Conservation (phyloP, 805 yeast species). For the Starmera quercuum region DNA sequence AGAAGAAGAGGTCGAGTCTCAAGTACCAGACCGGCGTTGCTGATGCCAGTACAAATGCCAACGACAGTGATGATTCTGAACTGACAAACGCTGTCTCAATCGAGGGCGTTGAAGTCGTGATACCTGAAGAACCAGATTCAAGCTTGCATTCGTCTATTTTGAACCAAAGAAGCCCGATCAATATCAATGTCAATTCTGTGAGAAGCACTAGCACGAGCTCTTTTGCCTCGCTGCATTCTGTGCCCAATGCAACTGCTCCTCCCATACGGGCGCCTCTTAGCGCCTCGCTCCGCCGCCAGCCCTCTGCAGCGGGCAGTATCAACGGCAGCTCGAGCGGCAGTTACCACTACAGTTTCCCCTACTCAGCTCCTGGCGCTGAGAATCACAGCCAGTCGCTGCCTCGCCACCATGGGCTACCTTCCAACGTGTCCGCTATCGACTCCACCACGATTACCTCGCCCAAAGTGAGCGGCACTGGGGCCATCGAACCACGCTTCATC, state of each 20-base stretch:
- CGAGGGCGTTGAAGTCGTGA: slow-evolving; percentile 19
- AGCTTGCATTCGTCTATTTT: slow-evolving; percentile 1
- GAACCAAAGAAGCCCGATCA: slow-evolving; percentile 18
- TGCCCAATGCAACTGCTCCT: slow-evolving; percentile 18
- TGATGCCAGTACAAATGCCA: slow-evolving; percentile 1
- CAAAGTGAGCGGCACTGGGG: slow-evolving; percentile 42
- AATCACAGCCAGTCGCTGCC: slow-evolving; percentile 23
- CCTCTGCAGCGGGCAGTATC: slow-evolving; percentile 5
- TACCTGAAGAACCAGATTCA: slow-evolving; percentile 1
- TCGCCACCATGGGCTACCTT: slow-evolving; percentile 29
- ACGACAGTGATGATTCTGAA: slow-evolving; percentile 8
- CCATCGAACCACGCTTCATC: slow-evolving; percentile 81
- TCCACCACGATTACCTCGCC: slow-evolving; percentile 71
- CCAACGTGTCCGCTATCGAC: slow-evolving; percentile 31
- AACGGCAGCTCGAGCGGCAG: slow-evolving; percentile 4
- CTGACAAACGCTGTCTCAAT: slow-evolving; percentile 19
- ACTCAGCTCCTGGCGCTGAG: slow-evolving; percentile 53
- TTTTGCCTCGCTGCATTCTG: too few species aligned
- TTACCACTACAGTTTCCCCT: slow-evolving; percentile 47
- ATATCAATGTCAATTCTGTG: slow-evolving; percentile 4
- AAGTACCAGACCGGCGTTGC: not conserved
- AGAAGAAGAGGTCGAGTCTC: not conserved
- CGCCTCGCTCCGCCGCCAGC: slow-evolving; percentile 21
- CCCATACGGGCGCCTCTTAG: slow-evolving; percentile 22
- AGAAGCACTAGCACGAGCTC: too few species aligned